phyloP scores from a whole-genome alignment of 2,329 filamentous ascomycete genomes.

The Fusarium praegraminearum region DNA sequence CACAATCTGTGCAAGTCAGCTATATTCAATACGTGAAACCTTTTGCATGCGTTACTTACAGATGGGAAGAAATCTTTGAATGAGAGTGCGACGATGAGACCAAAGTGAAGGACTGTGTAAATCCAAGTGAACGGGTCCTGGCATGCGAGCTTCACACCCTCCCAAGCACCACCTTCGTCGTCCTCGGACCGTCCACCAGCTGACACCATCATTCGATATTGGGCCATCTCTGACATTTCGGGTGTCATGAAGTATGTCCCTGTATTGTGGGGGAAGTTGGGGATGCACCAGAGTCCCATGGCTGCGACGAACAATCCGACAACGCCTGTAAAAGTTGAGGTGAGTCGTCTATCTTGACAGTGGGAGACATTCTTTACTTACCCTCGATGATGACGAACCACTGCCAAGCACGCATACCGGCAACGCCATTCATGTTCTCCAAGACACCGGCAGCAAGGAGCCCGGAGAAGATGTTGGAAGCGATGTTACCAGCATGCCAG shows the following conservation, averaged over 20 bases:
- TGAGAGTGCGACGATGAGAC: conserved; percentile 1
- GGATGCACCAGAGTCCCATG: background rate
- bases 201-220: background rate
- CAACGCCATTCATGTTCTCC: background rate
- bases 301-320: background rate
- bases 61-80: conserved; percentile 10
- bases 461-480: background rate
- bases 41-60: background rate
- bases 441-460: background rate
- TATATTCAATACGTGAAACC: fast-evolving
- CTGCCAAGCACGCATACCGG: background rate
- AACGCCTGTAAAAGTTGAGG: background rate
- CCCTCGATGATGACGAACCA: background rate
- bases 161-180: conserved; percentile 5
- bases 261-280: background rate
- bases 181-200: background rate
- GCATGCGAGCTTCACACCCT: conserved; percentile 7
- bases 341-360: background rate
- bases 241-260: conserved; percentile 1
- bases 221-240: conserved; percentile 3
- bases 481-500: conserved; percentile 4
- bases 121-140: conserved; percentile 3
- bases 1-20: background rate
- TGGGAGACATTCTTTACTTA: background rate
- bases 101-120: background rate